Base-by-base conservation (phyloP, 441 rosid genomes). In the Jatropha multifida region DNA sequence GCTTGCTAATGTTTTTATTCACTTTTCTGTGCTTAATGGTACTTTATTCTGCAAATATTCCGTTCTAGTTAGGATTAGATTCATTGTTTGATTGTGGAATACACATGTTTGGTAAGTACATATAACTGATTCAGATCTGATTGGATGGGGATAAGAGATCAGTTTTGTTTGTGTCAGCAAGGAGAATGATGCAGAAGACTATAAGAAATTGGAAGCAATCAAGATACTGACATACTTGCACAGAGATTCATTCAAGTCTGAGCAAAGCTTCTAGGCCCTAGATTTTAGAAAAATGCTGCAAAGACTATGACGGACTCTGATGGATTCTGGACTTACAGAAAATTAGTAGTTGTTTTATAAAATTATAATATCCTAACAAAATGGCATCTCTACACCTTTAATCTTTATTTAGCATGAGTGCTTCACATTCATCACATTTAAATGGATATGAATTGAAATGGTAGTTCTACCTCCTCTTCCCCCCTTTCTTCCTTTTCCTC, bases 401-500 rank as follows among this genome's bases (percentile, higher is more conserved):
- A 10, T 59, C 52, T 51, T 26, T 51, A 15, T 3, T 61, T 51
- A 61, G 17, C 37, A 4, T 13, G 59, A 68, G 9, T 49, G 18
- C 12, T n/a, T 72, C 60, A 26, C 67, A 46, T 60, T 51, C 27
- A 72, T 41, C 56, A 72, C 60, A 60, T 41, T 4, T 60, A 26
- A 11, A 2, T 60, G 18, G 2, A 6, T 44, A 44, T 44, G 23
- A 13, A 27, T 5, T 13, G 18, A 62, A 32, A 32, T 62, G 10
- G 58, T 23, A 68, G 59, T 68, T 49, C 13, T 68, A 44, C 58
- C 7, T 37, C 17, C n/a, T 2, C 58, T 15, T 13, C 48, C 8
- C 23, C 26, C 23, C n/a, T 5, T 5, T 15, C 20, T 37, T 13
- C 42, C 42, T 46, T 27, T 26, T 37, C 27, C 0, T 1, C 49